Base-by-base conservation (phyloP, 495 filamentous ascomycete species). In the Trichoderma asperelloides region DNA sequence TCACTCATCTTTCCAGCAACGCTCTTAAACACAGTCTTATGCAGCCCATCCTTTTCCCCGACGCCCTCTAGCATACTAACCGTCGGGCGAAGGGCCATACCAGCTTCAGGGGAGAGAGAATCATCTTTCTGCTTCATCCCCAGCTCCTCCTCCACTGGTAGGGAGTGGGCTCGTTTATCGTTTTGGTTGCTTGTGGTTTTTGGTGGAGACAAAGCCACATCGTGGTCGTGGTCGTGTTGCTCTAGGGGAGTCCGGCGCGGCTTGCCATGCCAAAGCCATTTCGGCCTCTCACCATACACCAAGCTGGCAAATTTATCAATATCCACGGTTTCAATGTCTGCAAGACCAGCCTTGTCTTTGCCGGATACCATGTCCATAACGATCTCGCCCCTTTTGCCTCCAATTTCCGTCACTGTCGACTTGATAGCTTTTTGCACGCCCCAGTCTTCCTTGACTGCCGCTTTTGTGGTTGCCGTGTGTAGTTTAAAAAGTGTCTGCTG, bases 211-310 rank as follows among this genome's bases (percentile, higher is more conserved):
- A 71, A 88, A 21, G 82, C 78, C 65, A 85, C 80, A 27, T 79
- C 78, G 11, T 82, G 79, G 47, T 83, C 76, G 64, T 79, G 81
- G 0, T 82, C 79, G 68, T 84, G 84, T 33, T 75, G 76, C 41
- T 87, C 82, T 18, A 78, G 71, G 25, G 79, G 81, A 66, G 81
- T 83, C 65, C 80, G 76, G 69, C 80, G 86, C 15, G 88, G 83
- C 72, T 96, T 98, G 11, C 96, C 96, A 64, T 89, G 82, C 96
- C 96, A 98, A 12, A 98, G 81, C 89, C 91, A 98, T 75, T 96
- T 97, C 13, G 89, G 82, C 65, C 90, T 85, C 72, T 91, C 89
- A 37, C 95, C 95, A 65, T 84, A 87, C 0, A 89, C 85, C 40
- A 96, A 78, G 66, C 86, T 85, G 37, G 90, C 82, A 69, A 98